phyloP scores from a whole-genome alignment of 2,329 filamentous ascomycete genomes.

The Aspergillus candidus region DNA sequence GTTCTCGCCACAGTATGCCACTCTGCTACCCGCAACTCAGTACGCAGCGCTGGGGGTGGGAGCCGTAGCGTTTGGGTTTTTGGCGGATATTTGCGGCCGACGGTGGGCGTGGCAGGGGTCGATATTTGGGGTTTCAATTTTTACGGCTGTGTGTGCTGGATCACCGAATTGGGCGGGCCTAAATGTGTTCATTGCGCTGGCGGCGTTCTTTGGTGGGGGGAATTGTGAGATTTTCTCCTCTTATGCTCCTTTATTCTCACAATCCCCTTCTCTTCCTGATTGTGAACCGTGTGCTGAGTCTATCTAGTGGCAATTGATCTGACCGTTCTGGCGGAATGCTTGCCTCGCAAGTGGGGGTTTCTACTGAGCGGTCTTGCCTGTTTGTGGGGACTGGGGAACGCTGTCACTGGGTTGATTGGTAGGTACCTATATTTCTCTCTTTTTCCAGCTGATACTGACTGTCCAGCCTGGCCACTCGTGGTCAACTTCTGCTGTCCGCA shows the following conservation, averaged over 20 bases:
- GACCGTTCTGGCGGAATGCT: slow-evolving; percentile 53
- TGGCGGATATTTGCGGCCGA: slow-evolving; percentile 7
- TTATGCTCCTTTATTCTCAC: no score
- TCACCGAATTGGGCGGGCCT: slow-evolving; percentile 5
- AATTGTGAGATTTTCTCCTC: background rate
- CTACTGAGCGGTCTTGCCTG: slow-evolving; percentile 37
- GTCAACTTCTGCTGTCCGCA: slow-evolving; percentile 44
- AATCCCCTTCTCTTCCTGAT: no score
- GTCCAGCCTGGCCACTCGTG: slow-evolving; percentile 46
- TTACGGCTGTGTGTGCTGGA: slow-evolving; percentile 3
- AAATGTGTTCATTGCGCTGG: background rate
- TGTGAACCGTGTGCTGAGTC: no score
- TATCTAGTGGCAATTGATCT: no score
- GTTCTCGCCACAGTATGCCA: background rate
- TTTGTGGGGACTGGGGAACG: slow-evolving; percentile 42
- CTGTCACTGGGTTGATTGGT: slow-evolving; percentile 46
- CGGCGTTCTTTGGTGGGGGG: slow-evolving; percentile 11
- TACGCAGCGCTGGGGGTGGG: slow-evolving; percentile 4
- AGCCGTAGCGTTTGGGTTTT: slow-evolving; percentile 1
- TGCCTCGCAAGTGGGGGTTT: slow-evolving; percentile 57
- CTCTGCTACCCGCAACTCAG: background rate
- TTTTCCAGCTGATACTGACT: no score
- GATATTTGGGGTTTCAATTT: slow-evolving; percentile 5
- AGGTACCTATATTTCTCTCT: no score
- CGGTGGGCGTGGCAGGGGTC: slow-evolving; percentile 6